Base-by-base conservation (phyloP, 192 early-diverging fungal genomes). In the Dissophora globulifera region DNA sequence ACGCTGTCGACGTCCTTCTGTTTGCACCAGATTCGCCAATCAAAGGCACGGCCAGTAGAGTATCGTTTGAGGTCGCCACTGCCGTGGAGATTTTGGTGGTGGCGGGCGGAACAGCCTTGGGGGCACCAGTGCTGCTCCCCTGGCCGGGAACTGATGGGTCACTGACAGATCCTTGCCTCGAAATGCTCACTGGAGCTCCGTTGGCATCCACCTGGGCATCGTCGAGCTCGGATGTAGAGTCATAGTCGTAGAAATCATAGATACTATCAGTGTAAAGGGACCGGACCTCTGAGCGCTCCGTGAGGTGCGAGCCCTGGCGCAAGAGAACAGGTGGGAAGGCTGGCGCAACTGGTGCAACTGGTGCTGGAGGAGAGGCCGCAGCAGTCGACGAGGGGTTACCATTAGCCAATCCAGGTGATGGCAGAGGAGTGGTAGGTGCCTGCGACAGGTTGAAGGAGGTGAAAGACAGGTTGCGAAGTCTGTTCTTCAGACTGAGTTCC, bases 181-280 rank as follows among this genome's bases (percentile, higher is more conserved):
- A 58, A 17, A 51, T 17, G 0, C 12, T 9, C 8, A 27, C 10
- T 4, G 12, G 16, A 49, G 35, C 6, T 9, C 35, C 35, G 35
- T 67, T 42, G 11, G 26, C 43, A 31, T 22, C 58, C 40, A 22
- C 43, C 32, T 67, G 58, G 26, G 22, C 49, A n/a, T 64, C 72
- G 19, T 59, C n/a, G n/a, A n/a, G 45, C 7, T 76, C 72, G 6
- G 72, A 76, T 7, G 58, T 47, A 25, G 72, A 76, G 51, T 76
- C 72, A 19, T 76, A 76, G 27, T 76, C 72, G 48, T 76, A 76
- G 30, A 50, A 76, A 43, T 76, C 72, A n/a, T 76, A 76, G 27
- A 76, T 76, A 33, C 72, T 76, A 23, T 76, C 72, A 1, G 72
- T 52, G 42, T 76, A 76, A 58, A 67, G 66, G 32, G 72, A 76